Evolutionary conservation across 345 rosid species (phyloP).

Genomic region (Bruguiera gymnorhiza): DNA sequence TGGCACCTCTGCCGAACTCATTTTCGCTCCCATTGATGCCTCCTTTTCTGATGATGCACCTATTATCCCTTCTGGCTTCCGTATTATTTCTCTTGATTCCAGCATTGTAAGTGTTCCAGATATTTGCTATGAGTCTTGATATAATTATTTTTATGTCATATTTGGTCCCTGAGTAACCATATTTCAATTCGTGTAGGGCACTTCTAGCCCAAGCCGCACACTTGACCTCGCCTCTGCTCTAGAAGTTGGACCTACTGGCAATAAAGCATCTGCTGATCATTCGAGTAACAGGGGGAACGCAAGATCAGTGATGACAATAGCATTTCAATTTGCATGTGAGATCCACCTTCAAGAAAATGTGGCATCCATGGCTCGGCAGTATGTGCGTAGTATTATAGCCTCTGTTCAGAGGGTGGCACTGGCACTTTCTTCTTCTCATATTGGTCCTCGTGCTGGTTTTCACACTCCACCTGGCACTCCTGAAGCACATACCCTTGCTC

Average conservation of each 20-base stretch:
- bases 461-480: conserved; percentile 88
- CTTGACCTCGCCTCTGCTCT: conserved; percentile 97
- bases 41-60: conserved; percentile 99
- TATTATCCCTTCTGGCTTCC: conserved; percentile 96
- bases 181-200: conserved; percentile 52
- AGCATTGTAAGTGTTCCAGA: conserved; percentile 52
- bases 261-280: conserved; percentile 58
- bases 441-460: conserved; percentile 75
- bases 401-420: conserved; percentile 97
- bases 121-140: not conserved
- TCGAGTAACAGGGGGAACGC: conserved; percentile 55
- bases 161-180: not conserved
- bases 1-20: conserved; percentile 91
- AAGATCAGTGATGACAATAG: conserved; percentile 98
- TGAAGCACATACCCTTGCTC: conserved; percentile 97
- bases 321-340: conserved; percentile 94
- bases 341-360: conserved; percentile 99
- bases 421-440: conserved; percentile 92
- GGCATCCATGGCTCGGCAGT: conserved; percentile 95
- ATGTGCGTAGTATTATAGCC: conserved; percentile 89
- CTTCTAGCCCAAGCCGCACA: conserved; percentile 91
- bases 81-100: conserved; percentile 95
- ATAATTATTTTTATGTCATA: not conserved
- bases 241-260: conserved; percentile 84
- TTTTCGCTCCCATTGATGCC: conserved; percentile 97